Base-by-base conservation (phyloP, 73 alveolate species). In the Stentor coeruleus region DNA sequence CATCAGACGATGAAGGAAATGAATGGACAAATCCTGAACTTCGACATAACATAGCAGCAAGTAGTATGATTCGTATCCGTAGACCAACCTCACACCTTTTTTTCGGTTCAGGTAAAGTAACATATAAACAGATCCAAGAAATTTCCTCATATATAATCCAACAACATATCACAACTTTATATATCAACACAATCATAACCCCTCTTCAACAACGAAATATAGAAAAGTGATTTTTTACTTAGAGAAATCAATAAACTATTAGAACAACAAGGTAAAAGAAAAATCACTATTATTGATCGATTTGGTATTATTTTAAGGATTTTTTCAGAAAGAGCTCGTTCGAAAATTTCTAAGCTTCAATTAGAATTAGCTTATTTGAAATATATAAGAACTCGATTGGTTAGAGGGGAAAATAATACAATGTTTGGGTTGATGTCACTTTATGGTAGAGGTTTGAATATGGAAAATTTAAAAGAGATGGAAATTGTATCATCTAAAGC, bases 271-370 rank as follows among this genome's bases (percentile, higher is more conserved):
- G n/a, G n/a, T n/a, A 84, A 72, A 14, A 91, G 89, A 60, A 81
- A 89, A 60, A 76, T 91, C 57, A 76, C 88, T 85, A 96, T 94
- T 6, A 84, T 94, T 42, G 98, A 94, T 77, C 84, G 98, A 75
- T 89, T 90, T 58, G 93, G 95, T 3, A 94, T 92, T 73, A 94
- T 94, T 81, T 85, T 94, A 33, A 58, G 91, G 81, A 94, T 94
- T n/a, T 94, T 94, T 86, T 96, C 98, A 3, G 81, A 84, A 42
- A 74, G 98, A 83, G 96, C 98, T 0, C 82, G 87, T 39, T 41
- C 93, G n/a, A 81, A 87, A 66, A 76, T 81, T 28, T 91, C 98
- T 26, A 74, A 88, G 81, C 83, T 87, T 2, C 84, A 94, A 73
- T 85, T 94, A 14, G 98, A 94, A 59, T 60, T 94, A 3, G 95